phyloP scores from a whole-genome alignment of 1,139 yeast genomes.

The Geotrichum candidum region DNA sequence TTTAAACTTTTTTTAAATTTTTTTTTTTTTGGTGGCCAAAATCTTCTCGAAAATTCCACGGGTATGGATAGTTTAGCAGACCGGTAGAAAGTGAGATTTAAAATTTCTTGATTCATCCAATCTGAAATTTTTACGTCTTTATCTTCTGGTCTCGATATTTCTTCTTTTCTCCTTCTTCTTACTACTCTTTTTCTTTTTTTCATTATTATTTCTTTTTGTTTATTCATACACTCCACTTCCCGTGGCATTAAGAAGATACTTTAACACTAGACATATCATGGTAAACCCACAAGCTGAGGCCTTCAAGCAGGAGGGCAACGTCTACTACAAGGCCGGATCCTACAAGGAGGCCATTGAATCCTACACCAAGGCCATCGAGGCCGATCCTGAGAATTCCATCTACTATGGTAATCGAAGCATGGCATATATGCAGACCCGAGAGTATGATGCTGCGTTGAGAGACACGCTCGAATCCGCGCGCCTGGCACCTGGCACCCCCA shows the following conservation, averaged over 20 bases:
- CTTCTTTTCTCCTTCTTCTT: background rate
- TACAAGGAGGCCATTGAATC: conserved; percentile 34
- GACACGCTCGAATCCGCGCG: conserved; percentile 40
- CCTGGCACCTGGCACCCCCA: conserved; percentile 33
- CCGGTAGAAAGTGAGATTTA: background rate
- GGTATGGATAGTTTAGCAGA: background rate
- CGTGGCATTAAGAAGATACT: background rate
- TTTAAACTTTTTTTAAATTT: background rate
- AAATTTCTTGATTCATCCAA: background rate
- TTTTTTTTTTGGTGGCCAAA: background rate
- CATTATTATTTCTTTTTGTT: background rate
- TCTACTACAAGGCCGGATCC: conserved; percentile 35
- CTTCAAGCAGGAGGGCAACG: conserved; percentile 37
- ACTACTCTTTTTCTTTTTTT: background rate
- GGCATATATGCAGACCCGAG: conserved; percentile 57
- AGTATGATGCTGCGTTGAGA: conserved; percentile 51
- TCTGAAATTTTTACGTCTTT: background rate
- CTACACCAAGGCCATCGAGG: conserved; percentile 37
- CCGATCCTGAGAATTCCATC: conserved; percentile 36
- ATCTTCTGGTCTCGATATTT: background rate
- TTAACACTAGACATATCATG: conserved; percentile 1
- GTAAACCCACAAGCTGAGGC: conserved; percentile 26
- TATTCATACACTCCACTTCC: background rate
- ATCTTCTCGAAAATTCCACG: conserved; percentile 16
- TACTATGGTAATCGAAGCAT: conserved; percentile 78